Evolutionary conservation across 1,284 basidiomycete genomes (phyloP).

Genomic region (Boletellus deceptivus): DNA sequence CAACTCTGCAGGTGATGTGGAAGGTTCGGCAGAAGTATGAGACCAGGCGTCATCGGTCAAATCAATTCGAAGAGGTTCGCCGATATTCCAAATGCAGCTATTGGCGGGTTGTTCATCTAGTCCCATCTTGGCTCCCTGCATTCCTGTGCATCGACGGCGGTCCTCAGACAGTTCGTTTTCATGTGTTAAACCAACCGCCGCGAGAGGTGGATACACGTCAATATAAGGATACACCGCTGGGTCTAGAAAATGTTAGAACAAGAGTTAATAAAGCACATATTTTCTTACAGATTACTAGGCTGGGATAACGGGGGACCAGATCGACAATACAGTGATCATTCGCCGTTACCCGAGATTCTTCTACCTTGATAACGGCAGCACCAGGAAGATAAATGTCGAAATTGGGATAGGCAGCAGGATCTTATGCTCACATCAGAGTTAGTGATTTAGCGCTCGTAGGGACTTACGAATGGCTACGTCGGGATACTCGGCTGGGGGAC

Average conservation of each 20-base stretch:
- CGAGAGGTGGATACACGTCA: conserved; percentile 26
- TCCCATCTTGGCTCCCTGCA: conserved; percentile 18
- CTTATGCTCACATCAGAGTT: conserved; percentile 27
- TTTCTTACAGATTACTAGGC: conserved; percentile 26
- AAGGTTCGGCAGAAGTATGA: conserved; percentile 62
- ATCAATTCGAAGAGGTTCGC: conserved; percentile 41
- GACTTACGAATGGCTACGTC: conserved; percentile 36
- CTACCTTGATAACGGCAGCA: background rate
- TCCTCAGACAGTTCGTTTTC: conserved; percentile 5
- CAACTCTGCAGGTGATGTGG: conserved; percentile 41
- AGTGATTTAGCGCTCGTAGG: background rate
- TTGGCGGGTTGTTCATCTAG: conserved; percentile 14
- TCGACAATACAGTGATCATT: background rate
- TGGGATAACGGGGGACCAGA: conserved; percentile 19
- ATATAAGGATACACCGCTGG: conserved; percentile 33
- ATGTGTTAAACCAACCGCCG: background rate
- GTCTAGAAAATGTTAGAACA: conserved; percentile 19
- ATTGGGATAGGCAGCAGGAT: conserved; percentile 44
- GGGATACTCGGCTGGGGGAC: conserved; percentile 30
- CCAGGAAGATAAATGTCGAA: conserved; percentile 44
- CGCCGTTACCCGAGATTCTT: background rate
- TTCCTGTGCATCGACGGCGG: conserved; percentile 13
- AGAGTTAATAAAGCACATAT: background rate
- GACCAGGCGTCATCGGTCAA: conserved; percentile 71
- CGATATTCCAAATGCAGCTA: conserved; percentile 18